Conservation (phyloP, 2,329 filamentous ascomycete species). For the Penicillium paneum region DNA sequence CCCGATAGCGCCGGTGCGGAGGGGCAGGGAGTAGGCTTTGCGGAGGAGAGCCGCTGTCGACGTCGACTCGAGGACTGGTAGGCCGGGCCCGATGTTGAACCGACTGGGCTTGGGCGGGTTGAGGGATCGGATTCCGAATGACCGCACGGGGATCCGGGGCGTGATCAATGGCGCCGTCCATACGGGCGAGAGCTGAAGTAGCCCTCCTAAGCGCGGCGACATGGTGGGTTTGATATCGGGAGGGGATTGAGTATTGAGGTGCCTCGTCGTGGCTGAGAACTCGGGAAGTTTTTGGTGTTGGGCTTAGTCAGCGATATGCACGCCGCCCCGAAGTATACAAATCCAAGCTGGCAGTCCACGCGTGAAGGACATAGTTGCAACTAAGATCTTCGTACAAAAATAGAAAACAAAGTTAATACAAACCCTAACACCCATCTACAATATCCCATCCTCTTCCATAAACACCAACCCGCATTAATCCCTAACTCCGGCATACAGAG, state of each 20-base stretch:
- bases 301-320: conserved; percentile 15
- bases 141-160: conserved; percentile 31
- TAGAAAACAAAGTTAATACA: not conserved
- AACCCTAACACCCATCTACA: too few species aligned
- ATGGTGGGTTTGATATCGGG: conserved; percentile 22
- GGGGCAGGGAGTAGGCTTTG: conserved; percentile 56
- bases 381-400: not conserved
- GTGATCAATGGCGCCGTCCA: conserved; percentile 21
- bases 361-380: not conserved
- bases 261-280: conserved; percentile 1
- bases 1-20: conserved; percentile 77
- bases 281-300: conserved; percentile 21
- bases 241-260: not conserved
- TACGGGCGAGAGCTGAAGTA: conserved; percentile 28
- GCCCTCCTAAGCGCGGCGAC: conserved; percentile 34
- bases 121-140: conserved; percentile 57
- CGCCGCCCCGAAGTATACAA: not conserved
- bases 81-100: conserved; percentile 52
- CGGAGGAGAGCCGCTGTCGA: conserved; percentile 59
- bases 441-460: not conserved
- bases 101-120: conserved; percentile 51
- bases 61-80: conserved; percentile 54
- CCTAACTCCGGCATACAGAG: conserved; percentile 1
- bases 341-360: not conserved
- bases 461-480: not conserved